Percentiles rank a stretch among this genome's conserved stretches.
phyloP scores from a whole-genome alignment of 75 land plant species.

The Azolla pinnata region DNA sequence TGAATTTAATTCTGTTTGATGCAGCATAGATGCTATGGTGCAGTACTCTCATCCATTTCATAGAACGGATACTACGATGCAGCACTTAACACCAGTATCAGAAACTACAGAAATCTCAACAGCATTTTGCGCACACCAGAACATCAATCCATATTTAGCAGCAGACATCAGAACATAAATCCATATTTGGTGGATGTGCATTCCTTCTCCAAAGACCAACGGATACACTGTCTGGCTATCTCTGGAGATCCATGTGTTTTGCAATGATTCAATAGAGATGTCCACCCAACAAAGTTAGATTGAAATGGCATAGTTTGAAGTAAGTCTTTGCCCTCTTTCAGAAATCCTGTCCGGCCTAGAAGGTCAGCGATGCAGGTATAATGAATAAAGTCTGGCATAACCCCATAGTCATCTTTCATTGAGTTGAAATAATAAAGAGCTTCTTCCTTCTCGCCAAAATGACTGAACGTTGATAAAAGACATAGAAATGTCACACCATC shows the following conservation, averaged over 20 bases:
- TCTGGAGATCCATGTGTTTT: constrained; percentile 30
- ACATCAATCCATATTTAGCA: no score
- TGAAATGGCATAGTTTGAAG: constrained; percentile 28
- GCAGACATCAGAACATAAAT: no score
- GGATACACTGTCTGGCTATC: constrained; percentile 27
- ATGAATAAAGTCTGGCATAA: constrained; percentile 27
- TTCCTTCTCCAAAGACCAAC: no score
- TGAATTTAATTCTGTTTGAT: no score
- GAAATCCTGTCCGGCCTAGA: constrained; percentile 22
- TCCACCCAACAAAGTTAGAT: constrained; percentile 33
- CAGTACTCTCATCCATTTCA: no score
- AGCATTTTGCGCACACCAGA: no score
- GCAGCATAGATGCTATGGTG: no score
- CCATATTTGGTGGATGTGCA: no score
- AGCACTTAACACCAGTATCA: no score
- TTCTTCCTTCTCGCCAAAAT: constrained; percentile 21
- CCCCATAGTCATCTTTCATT: constrained; percentile 16
- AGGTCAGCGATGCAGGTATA: constrained; percentile 35
- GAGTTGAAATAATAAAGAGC: constrained; percentile 12
- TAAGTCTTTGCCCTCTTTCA: constrained; percentile 31
- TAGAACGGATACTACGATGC: no score
- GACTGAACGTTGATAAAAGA: constrained; percentile 32
- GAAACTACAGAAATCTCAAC: no score
- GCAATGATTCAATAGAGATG: constrained; percentile 31
- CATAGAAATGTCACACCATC: constrained; percentile 26